Base-by-base conservation (phyloP, 2,329 filamentous ascomycete genomes). In the Diaporthe ilicicola region DNA sequence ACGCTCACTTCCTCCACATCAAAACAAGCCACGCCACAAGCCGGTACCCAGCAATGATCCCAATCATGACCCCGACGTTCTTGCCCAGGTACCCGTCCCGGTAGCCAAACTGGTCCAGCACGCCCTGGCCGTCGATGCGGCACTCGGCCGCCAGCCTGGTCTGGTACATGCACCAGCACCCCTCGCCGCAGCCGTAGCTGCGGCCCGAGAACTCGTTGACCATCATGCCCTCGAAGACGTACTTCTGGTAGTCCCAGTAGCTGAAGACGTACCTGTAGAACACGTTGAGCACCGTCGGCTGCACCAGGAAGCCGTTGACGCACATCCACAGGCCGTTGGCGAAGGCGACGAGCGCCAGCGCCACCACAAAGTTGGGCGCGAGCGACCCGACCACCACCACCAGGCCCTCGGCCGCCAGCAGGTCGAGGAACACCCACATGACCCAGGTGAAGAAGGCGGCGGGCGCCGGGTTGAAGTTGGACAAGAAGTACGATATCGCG, bases 171-270 rank as follows among this genome's bases (percentile, higher is more conserved):
- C 94, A 97, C 50, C 86, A 85, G 75, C 90, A 94, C 0, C 71
- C 70, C 1, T 70, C 53, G 0, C 75, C 82, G 77, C 93, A 95
- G 4, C 81, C 79, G 79, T 93, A 97, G 3, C 83, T 86, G 17
- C 93, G 84, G 22, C 87, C 74, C 1, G 84, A 83, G 79, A 97
- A 96, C 82, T 97, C 93, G 77, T 96, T 97, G 67, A 95, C 90
- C 93, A 97, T 96, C 94, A 97, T 96, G 17, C 93, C 94, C 78
- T 95, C 90, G 78, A 97, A 97, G 4, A 97, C 94, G 76, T 95
- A 97, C 51, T 85, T 88, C 79, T 95, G 93, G 77, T 97, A 97
- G 79, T 97, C 93, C 77, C 95, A 95, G 80, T 95, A 97, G 78
- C 95, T 92, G 76, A 96, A 96, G 7, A 93, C 93, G 76, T 97